Conservation (phyloP, 495 filamentous ascomycete genomes). For the Lophium mytilinum region DNA sequence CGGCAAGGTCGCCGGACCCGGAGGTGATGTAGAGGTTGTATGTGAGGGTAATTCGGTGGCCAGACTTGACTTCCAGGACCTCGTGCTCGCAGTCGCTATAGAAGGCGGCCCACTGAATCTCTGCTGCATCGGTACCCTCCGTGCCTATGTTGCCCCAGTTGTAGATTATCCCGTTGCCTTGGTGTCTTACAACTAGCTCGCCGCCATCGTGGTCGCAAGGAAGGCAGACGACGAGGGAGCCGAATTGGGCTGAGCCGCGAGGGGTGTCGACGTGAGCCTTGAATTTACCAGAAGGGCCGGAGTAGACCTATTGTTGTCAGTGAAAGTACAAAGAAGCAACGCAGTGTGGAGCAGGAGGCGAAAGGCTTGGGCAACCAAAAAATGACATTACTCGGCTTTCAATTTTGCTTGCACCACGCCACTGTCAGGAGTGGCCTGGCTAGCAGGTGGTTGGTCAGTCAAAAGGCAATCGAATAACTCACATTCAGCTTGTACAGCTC, state of each 20-base stretch:
- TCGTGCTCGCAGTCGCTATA: slow-evolving; percentile 57
- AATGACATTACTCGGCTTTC: too few relatives aligned
- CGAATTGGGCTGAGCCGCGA: slow-evolving; percentile 40
- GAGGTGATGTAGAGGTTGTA: slow-evolving; percentile 46
- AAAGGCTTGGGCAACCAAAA: too few relatives aligned
- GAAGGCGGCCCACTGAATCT: slow-evolving; percentile 52
- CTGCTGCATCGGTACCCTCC: neutral
- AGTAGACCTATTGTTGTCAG: slow-evolving; percentile 36
- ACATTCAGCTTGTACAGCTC: slow-evolving; percentile 55
- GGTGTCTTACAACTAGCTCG: slow-evolving; percentile 32
- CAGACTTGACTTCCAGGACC: slow-evolving; percentile 44
- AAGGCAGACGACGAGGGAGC: slow-evolving; percentile 48
- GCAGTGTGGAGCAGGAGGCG: neutral
- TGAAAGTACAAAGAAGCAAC: neutral
- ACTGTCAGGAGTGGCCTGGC: too few relatives aligned
- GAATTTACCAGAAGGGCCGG: slow-evolving; percentile 45
- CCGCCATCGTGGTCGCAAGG: slow-evolving; percentile 41
- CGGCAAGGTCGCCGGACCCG: slow-evolving; percentile 13
- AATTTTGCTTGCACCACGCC: too few relatives aligned
- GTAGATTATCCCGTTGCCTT: slow-evolving; percentile 30
- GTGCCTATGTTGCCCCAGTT: slow-evolving; percentile 34
- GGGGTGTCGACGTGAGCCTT: slow-evolving; percentile 50
- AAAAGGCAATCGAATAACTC: slow-evolving; percentile 7
- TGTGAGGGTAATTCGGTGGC: slow-evolving; percentile 49
- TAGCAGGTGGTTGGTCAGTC: neutral